Evolutionary conservation across 2,329 filamentous ascomycete species (phyloP).

Genomic region (Nemania sp.): DNA sequence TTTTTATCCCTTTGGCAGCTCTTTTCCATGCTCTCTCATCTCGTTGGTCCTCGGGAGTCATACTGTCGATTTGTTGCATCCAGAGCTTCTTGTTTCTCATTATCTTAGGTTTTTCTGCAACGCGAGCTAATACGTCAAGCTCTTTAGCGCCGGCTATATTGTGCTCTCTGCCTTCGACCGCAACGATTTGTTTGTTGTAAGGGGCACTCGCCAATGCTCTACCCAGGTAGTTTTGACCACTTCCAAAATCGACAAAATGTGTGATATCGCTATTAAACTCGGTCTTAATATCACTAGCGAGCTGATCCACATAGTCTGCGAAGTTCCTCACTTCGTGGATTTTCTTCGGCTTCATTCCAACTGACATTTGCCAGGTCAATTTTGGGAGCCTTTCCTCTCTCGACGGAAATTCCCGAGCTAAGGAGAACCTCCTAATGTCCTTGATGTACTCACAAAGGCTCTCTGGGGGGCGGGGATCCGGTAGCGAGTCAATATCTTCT

Average conservation of each 20-base stretch:
- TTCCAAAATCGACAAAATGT: constrained; percentile 95
- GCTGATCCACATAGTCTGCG: constrained; percentile 79
- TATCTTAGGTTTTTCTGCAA: constrained; percentile 78
- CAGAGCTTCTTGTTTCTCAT: constrained; percentile 88
- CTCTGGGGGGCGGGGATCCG: constrained; percentile 57
- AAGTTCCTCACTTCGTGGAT: constrained; percentile 93
- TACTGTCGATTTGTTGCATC: constrained; percentile 62
- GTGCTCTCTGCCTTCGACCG: constrained; percentile 86
- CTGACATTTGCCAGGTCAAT: constrained; percentile 77
- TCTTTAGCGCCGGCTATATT: constrained; percentile 88
- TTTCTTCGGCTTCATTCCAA: constrained; percentile 98
- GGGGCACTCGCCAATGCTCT: constrained; percentile 85
- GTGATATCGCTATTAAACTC: constrained; percentile 73
- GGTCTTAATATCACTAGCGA: constrained; percentile 68
- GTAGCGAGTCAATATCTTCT: constrained; percentile 70
- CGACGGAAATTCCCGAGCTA: constrained; percentile 71
- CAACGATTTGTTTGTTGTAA: constrained; percentile 88
- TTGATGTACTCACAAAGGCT: constrained; percentile 79
- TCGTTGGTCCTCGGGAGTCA: constrained; percentile 57
- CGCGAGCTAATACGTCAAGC: constrained; percentile 84
- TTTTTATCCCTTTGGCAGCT: constrained; percentile 51
- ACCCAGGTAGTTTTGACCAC: constrained; percentile 95
- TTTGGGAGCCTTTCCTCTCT: constrained; percentile 61
- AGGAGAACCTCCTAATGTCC: constrained; percentile 75
- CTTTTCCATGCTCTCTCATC: constrained; percentile 56